Conservation (phyloP, 352 stramenopile species). For the Phytophthora rubi region DNA sequence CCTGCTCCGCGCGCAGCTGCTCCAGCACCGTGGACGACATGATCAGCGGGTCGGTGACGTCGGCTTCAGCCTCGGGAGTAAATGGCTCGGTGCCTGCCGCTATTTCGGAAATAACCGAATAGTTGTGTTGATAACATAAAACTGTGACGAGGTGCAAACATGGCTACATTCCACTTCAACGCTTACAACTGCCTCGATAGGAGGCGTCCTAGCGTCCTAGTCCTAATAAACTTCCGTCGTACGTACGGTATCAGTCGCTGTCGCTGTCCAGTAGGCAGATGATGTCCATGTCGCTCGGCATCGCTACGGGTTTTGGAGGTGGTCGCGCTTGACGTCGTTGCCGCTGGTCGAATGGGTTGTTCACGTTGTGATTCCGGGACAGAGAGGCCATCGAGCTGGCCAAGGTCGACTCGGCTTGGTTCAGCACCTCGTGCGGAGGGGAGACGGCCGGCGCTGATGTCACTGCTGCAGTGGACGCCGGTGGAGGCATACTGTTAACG, state of each 20-base stretch:
- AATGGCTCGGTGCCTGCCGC: conserved; percentile 3
- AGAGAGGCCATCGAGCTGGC: conserved; percentile 71
- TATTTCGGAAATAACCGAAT: conserved; percentile 30
- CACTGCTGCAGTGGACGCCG: conserved; percentile 13
- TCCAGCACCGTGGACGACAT: conserved; percentile 90
- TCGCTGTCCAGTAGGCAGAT: conserved; percentile 85
- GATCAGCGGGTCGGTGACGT: background rate
- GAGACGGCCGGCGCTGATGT: conserved; percentile 19
- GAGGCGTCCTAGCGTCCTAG: conserved; percentile 17
- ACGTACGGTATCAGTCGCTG: conserved; percentile 55
- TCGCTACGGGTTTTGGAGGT: conserved; percentile 23
- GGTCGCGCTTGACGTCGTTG: conserved; percentile 29
- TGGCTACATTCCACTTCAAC: conserved; percentile 25
- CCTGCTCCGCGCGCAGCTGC: conserved; percentile 80
- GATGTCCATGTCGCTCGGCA: conserved; percentile 59
- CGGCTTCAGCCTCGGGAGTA: conserved; percentile 7
- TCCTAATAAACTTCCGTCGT: conserved; percentile 22
- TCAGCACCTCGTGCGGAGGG: conserved; percentile 35
- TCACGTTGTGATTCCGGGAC: conserved; percentile 65
- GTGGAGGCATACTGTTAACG: conserved; percentile 33
- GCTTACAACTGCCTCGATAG: background rate
- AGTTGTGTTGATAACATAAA: background rate
- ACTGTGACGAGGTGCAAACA: conserved; percentile 6
- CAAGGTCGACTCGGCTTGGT: conserved; percentile 53
- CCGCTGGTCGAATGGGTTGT: conserved; percentile 54